phyloP scores from a whole-genome alignment of 2,329 filamentous ascomycete species.

The Trichophyton verrucosum region DNA sequence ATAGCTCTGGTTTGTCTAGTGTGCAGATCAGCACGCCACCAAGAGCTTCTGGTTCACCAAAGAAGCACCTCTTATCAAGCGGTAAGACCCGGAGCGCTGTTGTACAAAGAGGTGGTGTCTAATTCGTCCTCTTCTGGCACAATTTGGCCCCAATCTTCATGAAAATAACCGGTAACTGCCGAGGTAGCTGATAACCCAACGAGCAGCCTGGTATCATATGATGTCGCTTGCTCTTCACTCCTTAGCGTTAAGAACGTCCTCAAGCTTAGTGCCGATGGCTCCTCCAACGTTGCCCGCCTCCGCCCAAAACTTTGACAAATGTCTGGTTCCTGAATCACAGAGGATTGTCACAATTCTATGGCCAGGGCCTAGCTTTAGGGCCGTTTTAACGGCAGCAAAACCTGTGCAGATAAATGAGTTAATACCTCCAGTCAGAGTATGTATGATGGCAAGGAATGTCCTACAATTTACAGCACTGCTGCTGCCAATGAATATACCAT shows the following conservation, averaged over 20 bases:
- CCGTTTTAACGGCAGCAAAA: slow-evolving; percentile 37
- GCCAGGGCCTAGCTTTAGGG: slow-evolving; percentile 36
- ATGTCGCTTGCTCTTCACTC: neutral
- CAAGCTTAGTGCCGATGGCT: slow-evolving; percentile 33
- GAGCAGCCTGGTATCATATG: no score
- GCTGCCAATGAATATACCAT: slow-evolving; percentile 88
- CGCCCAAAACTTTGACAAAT: slow-evolving; percentile 42
- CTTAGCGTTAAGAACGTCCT: slow-evolving; percentile 30
- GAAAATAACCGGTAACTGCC: no score
- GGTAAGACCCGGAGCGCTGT: neutral
- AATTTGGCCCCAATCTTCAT: neutral
- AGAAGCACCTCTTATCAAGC: neutral
- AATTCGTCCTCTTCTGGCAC: neutral
- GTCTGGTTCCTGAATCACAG: slow-evolving; percentile 39
- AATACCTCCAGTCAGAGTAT: slow-evolving; percentile 2
- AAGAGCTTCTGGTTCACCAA: neutral
- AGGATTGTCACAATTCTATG: slow-evolving; percentile 38
- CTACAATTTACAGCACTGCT: slow-evolving; percentile 91
- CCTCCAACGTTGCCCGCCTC: slow-evolving; percentile 37
- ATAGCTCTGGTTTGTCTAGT: slow-evolving; percentile 12
- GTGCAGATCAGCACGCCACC: slow-evolving; percentile 14
- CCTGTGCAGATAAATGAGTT: slow-evolving; percentile 22
- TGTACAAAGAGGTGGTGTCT: neutral
- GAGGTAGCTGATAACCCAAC: no score
- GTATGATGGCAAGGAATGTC: slow-evolving; percentile 18